Evolutionary conservation across 768 basidiomycete species (phyloP), one percentile per base, ranked within the genome.

Genomic region (Crepidotus variabilis): DNA sequence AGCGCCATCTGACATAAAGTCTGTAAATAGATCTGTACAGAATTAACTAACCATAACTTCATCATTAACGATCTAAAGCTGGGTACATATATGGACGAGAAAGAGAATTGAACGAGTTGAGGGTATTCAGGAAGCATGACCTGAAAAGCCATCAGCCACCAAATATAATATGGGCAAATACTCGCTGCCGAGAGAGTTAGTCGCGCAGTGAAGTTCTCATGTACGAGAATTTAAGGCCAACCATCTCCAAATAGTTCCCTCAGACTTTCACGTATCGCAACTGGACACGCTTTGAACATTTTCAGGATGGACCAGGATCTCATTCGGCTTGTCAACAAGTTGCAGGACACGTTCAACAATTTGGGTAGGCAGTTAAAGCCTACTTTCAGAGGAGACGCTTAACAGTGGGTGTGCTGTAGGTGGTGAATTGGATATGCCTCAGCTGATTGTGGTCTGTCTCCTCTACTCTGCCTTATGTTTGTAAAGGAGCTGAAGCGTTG

Each of bases 381-480:
- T 54, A 39, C 49, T 45, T 46, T 50, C 54, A 54, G 47, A 34
- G 52, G 53, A 43, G 45, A 51, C 22, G 11, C 51, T 58, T 51
- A 55, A 54, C 32, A 59, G 47, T 57, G 51, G 51, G 54, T 60
- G 8, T 45, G 53, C 47, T 47, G 24, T 66, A 93, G 91, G 90
- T 54, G 92, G 92, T 58, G 90, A 94, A 75, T 78, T 93, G 75
- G 92, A 93, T 72, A 92, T 93, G 92, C 91, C 92, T 51, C 92
- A 94, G 74, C 77, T 94, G 57, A 86, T 87, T 53, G 92, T 94
- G 62, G 92, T 92, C 75, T 60, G 91, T 84, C 52, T 33, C 28
- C 46, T 33, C 54, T 35, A 32, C 32, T 22, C 34, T 21, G 18
- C 21, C 10, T 56, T 35, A 39, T 47, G 24, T 52, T 36, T 52